A percentile compares a stretch with the other conserved stretches of the same genome.
Evolutionary conservation across 2,329 filamentous ascomycete species (phyloP).

Genomic region (Graphilbum fragrans): DNA sequence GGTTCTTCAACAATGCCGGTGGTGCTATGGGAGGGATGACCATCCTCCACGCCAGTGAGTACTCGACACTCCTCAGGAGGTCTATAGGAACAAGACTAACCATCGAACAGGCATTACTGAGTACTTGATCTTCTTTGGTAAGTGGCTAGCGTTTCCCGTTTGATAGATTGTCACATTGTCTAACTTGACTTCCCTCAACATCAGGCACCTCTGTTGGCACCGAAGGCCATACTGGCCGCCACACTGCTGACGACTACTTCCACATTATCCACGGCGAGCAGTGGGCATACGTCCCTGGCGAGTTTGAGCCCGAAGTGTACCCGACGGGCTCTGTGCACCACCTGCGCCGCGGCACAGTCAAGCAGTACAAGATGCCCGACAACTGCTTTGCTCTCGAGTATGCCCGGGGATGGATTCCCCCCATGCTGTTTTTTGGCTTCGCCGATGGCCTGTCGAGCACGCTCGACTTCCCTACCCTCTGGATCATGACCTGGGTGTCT

Average conservation of each 20-base stretch:
- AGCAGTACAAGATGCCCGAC: conserved; percentile 74
- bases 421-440: conserved; percentile 84
- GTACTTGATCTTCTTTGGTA: conserved; percentile 77
- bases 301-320: conserved; percentile 59
- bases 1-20: conserved; percentile 86
- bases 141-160: conserved; percentile 2
- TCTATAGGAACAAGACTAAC: not conserved
- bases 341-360: conserved; percentile 56
- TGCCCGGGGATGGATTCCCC: conserved; percentile 80
- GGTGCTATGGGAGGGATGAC: conserved; percentile 90
- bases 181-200: not conserved
- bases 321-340: conserved; percentile 58
- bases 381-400: conserved; percentile 74
- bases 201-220: conserved; percentile 63
- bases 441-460: conserved; percentile 72
- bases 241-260: conserved; percentile 92
- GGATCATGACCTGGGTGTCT: conserved; percentile 64
- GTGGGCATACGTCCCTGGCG: conserved; percentile 58
- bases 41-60: conserved; percentile 71
- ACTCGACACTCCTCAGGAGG: not conserved
- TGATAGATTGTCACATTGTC: too few species aligned
- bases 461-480: conserved; percentile 74
- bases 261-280: conserved; percentile 74
- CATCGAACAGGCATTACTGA: conserved; percentile 56
- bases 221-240: conserved; percentile 77